Evolutionary conservation across 2,329 filamentous ascomycete species (phyloP).

Genomic region (Penicillium sp.): DNA sequence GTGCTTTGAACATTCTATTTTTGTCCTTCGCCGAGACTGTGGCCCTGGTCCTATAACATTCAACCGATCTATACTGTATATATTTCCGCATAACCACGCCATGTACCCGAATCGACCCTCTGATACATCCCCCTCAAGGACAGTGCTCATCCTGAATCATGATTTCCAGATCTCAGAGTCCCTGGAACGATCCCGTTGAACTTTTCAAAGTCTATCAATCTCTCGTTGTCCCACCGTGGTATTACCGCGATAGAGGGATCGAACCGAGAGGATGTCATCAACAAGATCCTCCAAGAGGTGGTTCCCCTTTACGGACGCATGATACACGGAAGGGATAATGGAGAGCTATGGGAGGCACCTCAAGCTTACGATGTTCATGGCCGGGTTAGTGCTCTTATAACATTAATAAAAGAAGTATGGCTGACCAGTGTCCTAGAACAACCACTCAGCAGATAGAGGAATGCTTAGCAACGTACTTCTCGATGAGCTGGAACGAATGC

Average conservation of each 20-base stretch:
- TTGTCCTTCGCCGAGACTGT: background rate
- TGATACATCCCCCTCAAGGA: background rate
- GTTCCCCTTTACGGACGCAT: slow-evolving; percentile 96
- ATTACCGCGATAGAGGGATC: slow-evolving; percentile 83
- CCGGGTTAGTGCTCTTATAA: slow-evolving; percentile 61
- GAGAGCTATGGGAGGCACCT: slow-evolving; percentile 73
- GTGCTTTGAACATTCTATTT: background rate
- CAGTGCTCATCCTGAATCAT: slow-evolving; percentile 16
- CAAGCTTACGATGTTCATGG: slow-evolving; percentile 92
- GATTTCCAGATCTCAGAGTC: slow-evolving; percentile 76
- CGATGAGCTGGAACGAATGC: slow-evolving; percentile 78
- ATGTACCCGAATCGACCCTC: background rate
- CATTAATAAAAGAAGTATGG: slow-evolving; percentile 8
- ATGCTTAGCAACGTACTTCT: slow-evolving; percentile 82
- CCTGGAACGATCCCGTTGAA: slow-evolving; percentile 83
- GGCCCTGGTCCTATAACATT: background rate
- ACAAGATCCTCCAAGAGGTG: slow-evolving; percentile 74
- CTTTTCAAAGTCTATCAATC: slow-evolving; percentile 98
- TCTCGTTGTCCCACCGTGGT: slow-evolving; percentile 90
- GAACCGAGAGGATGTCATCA: slow-evolving; percentile 68
- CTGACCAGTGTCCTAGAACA: slow-evolving; percentile 60
- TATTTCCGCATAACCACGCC: background rate
- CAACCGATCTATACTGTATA: background rate
- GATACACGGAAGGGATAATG: slow-evolving; percentile 78
- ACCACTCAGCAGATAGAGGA: slow-evolving; percentile 84